Evolutionary conservation across 306 rosid genomes (phyloP), one percentile per base, ranked within the genome.

Genomic region (Castanea sativa): DNA sequence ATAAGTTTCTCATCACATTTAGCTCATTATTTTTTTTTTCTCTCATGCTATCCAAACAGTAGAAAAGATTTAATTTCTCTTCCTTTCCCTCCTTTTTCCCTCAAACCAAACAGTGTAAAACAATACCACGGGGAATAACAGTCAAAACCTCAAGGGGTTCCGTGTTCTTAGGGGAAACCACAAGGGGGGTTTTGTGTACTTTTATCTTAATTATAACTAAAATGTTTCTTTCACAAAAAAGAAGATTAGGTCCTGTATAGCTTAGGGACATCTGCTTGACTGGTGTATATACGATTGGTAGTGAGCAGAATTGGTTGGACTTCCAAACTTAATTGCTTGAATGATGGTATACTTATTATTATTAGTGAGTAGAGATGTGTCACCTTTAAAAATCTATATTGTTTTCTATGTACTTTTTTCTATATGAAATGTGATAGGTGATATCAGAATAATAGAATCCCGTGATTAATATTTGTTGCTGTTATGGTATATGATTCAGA

Each of bases 401-500:
- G 55, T 32, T 55, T 38, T 68, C 16, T 6, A 4, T 41, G 7
- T 5, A 68, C n/a, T 75, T 52, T 33, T 33, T 33, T 35, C 25
- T 27, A 14, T 33, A 67, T 19, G 43, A 67, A 27, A 35, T 21
- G 33, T 32, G n/a, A 9, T 4, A 33, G 51, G 71, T 6, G 27
- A 5, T 18, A 18, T 67, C 25, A 8, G 51, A 67, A 67, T 67
- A 32, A 33, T 6, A 57, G 73, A 59, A 79, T 55, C 21, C 73
- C 20, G 65, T 73, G 64, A 61, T 74, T 75, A 41, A 71, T 67
- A 73, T 55, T 79, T 33, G 67, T 74, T 71, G 25, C 55, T 73
- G 25, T 43, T 77, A 16, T 80, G 45, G 80, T 75, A 58, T 38
- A 52, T 58, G 61, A 78, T 25, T 81, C 86, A 96, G 98, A 83